These are phyloP conservation scores for Candida gorgasii DNA, from an alignment of 805 yeast genomes.

Conservation along the genomic window DNA sequence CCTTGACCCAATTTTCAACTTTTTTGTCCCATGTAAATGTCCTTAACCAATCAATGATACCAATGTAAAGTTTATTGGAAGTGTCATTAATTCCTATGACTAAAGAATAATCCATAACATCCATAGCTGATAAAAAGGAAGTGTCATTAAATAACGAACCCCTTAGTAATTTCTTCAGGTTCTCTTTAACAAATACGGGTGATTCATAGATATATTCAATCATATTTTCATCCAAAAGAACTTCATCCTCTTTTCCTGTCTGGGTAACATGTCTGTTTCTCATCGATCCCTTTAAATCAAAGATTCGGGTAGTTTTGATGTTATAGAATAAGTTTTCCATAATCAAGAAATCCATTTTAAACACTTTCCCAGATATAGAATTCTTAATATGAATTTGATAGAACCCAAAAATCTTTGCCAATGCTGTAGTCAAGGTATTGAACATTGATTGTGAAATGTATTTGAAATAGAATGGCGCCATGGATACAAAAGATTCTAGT, in stretches of 20 bases:
- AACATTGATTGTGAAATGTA: slow-evolving; percentile 94
- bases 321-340: slow-evolving; percentile 95
- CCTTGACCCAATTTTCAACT: slow-evolving; percentile 98
- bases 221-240: slow-evolving; percentile 94
- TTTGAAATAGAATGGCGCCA: slow-evolving; percentile 96
- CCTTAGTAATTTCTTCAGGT: slow-evolving; percentile 79
- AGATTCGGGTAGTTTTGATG: slow-evolving; percentile 76
- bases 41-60: slow-evolving; percentile 90
- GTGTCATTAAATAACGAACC: slow-evolving; percentile 97
- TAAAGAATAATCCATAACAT: slow-evolving; percentile 96
- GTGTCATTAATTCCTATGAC: slow-evolving; percentile 85
- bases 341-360: slow-evolving; percentile 86
- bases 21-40: slow-evolving; percentile 99
- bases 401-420: slow-evolving; percentile 94
- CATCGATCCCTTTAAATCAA: slow-evolving; percentile 98
- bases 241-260: slow-evolving; percentile 95
- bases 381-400: slow-evolving; percentile 87
- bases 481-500: slow-evolving; percentile 87
- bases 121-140: slow-evolving; percentile 89
- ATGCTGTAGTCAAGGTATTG: slow-evolving; percentile 91
- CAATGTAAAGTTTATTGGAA: slow-evolving; percentile 73
- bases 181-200: slow-evolving; percentile 91
- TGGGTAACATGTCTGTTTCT: slow-evolving; percentile 94
- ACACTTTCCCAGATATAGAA: slow-evolving; percentile 69
- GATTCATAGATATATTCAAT: slow-evolving; percentile 96